Conservation (phyloP, 352 stramenopile genomes). For the Globisporangium emineosum region DNA sequence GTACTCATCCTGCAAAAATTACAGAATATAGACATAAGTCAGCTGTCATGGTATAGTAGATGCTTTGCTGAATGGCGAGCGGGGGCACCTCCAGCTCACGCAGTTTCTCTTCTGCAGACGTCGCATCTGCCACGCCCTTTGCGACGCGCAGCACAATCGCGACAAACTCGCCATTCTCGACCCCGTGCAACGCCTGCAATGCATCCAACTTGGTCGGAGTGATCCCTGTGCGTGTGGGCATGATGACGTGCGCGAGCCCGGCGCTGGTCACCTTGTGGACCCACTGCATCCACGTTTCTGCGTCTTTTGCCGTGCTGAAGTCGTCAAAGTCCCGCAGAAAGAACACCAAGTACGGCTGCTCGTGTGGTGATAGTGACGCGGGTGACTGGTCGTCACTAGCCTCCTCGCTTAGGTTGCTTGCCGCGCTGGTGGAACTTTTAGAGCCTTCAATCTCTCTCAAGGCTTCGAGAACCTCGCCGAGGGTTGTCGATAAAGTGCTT, state of each 20-base stretch:
- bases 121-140: constrained; percentile 39
- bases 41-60: too few relatives aligned
- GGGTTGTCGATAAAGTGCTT: constrained; percentile 10
- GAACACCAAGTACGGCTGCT: constrained; percentile 37
- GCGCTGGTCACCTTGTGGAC: constrained; percentile 39
- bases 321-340: constrained; percentile 55
- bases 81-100: constrained; percentile 29
- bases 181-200: constrained; percentile 34
- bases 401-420: not conserved
- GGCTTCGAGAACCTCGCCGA: constrained; percentile 13
- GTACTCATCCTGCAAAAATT: constrained; percentile 5
- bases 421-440: not conserved
- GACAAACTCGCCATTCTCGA: constrained; percentile 39
- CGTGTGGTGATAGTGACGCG: not conserved
- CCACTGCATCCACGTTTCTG: constrained; percentile 46
- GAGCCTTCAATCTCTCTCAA: constrained; percentile 17
- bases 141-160: constrained; percentile 61
- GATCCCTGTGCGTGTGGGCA: constrained; percentile 37
- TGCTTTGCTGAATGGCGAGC: not conserved
- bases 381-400: constrained; percentile 10
- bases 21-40: too few relatives aligned
- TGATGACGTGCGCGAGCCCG: constrained; percentile 54
- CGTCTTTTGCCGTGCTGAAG: constrained; percentile 27
- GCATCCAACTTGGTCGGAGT: constrained; percentile 42
- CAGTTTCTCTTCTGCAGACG: constrained; percentile 53